Evolutionary conservation across 2,329 filamentous ascomycete species (phyloP).

Genomic region (Botryotinia globosa): DNA sequence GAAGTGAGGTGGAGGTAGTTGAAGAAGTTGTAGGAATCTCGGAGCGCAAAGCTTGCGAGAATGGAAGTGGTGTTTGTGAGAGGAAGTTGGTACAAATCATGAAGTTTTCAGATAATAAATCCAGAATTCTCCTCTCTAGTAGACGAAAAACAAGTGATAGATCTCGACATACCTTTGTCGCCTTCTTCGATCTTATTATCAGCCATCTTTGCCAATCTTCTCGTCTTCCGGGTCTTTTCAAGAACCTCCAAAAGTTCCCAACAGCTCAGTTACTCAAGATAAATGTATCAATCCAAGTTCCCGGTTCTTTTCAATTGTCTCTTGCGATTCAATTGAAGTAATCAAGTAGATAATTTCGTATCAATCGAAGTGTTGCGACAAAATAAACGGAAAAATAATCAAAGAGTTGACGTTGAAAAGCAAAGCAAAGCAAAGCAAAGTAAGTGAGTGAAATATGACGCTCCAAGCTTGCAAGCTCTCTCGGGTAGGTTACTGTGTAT

Average conservation of each 20-base stretch:
- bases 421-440: conserved; percentile 26
- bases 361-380: conserved; percentile 33
- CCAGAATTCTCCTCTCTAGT: not conserved
- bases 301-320: not conserved
- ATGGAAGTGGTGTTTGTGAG: not conserved
- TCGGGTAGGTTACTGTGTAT: no score
- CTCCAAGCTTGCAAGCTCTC: not conserved
- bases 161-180: conserved; percentile 45
- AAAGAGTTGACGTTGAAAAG: conserved; percentile 27
- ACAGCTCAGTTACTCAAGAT: not conserved
- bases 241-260: not conserved
- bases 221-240: not conserved
- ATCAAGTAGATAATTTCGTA: conserved; percentile 22
- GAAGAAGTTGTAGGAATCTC: not conserved
- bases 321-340: conserved; percentile 25
- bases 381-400: conserved; percentile 12
- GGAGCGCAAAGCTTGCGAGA: not conserved
- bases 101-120: not conserved
- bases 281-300: not conserved
- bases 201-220: conserved; percentile 40
- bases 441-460: not conserved
- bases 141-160: not conserved
- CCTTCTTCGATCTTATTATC: conserved; percentile 49
- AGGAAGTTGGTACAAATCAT: not conserved
- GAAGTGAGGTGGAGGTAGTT: not conserved